phyloP scores from a whole-genome alignment of 2,329 filamentous ascomycete species.

The Arthrocladium fulminans region DNA sequence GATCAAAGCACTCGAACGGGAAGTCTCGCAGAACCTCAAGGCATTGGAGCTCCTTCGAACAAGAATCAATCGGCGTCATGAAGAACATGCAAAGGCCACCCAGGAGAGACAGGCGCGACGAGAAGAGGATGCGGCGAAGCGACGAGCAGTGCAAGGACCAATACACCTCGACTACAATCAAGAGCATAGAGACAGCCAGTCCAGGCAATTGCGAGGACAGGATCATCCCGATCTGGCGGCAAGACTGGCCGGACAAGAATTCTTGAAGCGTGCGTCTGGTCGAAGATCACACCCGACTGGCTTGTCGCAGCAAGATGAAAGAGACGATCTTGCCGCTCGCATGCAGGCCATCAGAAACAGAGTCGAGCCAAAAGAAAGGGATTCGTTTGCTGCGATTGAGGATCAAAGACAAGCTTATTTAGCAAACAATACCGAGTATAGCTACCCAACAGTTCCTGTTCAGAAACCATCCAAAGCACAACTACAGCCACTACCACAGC shows the following conservation, averaged over 20 bases:
- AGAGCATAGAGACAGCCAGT: slow-evolving; percentile 23
- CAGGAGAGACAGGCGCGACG: slow-evolving; percentile 37
- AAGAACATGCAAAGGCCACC: slow-evolving; percentile 54
- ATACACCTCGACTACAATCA: slow-evolving; percentile 16
- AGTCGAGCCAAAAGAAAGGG: slow-evolving; percentile 14
- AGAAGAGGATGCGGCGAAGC: slow-evolving; percentile 7
- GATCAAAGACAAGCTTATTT: slow-evolving; percentile 3
- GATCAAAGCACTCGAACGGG: slow-evolving; percentile 49
- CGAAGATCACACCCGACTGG: slow-evolving; percentile 43
- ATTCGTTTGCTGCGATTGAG: not conserved
- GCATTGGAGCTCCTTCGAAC: slow-evolving; percentile 73
- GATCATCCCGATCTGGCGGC: slow-evolving; percentile 70
- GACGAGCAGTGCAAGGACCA: slow-evolving; percentile 9
- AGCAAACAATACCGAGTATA: slow-evolving; percentile 11
- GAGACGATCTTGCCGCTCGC: slow-evolving; percentile 43
- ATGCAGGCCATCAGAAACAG: slow-evolving; percentile 24
- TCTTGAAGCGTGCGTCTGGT: slow-evolving; percentile 56
- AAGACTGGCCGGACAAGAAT: slow-evolving; percentile 63
- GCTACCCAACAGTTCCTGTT: slow-evolving; percentile 25
- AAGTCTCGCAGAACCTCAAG: slow-evolving; percentile 55
- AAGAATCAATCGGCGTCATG: slow-evolving; percentile 60
- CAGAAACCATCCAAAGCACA: not conserved
- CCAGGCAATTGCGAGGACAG: slow-evolving; percentile 57
- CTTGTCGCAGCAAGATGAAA: slow-evolving; percentile 49
- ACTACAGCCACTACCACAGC: not conserved